Base-by-base conservation (phyloP, 768 basidiomycete genomes). In the Neoboletus magnificus region DNA sequence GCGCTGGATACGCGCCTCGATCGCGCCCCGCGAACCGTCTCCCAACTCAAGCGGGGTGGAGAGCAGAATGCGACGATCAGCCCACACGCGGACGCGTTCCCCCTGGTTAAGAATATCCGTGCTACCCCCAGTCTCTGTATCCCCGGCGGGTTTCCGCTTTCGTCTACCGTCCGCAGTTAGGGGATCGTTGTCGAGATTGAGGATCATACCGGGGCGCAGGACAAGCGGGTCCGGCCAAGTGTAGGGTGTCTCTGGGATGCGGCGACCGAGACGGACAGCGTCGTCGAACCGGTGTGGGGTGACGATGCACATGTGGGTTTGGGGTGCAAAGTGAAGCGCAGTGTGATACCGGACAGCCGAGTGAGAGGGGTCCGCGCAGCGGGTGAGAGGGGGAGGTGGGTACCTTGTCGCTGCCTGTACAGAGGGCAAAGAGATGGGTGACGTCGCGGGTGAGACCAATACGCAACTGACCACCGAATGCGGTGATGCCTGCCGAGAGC, bases 251-350 rank as follows among this genome's bases (percentile, higher is more conserved):
- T 85, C 82, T 1, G 80, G 76, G 10, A 89, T 69, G 8, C 71
- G 71, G 13, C 79, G 69, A 5, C 82, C 84, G 15, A 91, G 74
- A 15, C 82, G 77, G 23, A 89, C 78, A 3, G 79, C 79, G 60
- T 93, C 91, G 62, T 94, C 90, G 56, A 94, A 94, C 93, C 94
- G 97, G 59, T 94, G 91, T 0, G 93, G 94, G 0, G 93, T 78
- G n/a, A 97, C 65, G 11, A 93, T 75, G 48, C 79, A 82, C 63
- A 94, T 80, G 10, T 76, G 71, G 0, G 84, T 85, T 46, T 79
- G 73, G 4, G 79, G 69, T 48, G 82, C 79, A 68, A 80, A 85
- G 59, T 86, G 82, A 59, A 87, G 73, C 30, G 79, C 78, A 3
- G 74, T 77, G 32, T 73, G 66, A 63, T 78, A 80, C 66, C 78